Percentiles rank a stretch among this genome's conserved stretches.
These are phyloP conservation scores for Kurtzmaniella fragi DNA, from an alignment of 805 yeast species.

Conservation along the genomic window DNA sequence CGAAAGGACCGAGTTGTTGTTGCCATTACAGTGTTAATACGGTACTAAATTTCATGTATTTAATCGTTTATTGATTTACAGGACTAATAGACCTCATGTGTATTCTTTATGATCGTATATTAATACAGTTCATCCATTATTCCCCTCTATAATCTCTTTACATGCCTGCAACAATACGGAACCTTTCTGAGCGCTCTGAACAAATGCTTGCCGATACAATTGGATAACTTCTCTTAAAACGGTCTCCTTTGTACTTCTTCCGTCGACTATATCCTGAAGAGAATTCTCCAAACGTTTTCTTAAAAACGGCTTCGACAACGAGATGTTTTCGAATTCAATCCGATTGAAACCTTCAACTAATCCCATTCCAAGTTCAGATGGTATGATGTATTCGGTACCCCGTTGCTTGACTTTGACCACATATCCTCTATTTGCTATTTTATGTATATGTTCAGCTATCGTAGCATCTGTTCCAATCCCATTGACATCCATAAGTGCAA, in stretches of 20 bases:
- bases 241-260: conserved; percentile 44
- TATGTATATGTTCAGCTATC: conserved; percentile 94
- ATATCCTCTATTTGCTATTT: conserved; percentile 65
- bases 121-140: conserved; percentile 7
- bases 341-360: conserved; percentile 83
- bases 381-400: conserved; percentile 49
- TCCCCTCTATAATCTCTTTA: conserved; percentile 6
- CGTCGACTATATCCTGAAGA: conserved; percentile 64
- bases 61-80: too few relatives aligned
- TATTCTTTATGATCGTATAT: too few relatives aligned
- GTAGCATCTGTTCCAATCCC: conserved; percentile 99
- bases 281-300: conserved; percentile 70
- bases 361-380: conserved; percentile 81
- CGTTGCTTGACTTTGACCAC: conserved; percentile 41
- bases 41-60: too few relatives aligned
- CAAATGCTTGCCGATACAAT: conserved; percentile 60
- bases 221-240: conserved; percentile 53
- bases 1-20: too few relatives aligned
- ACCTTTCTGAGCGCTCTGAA: conserved; percentile 39
- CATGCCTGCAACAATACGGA: conserved; percentile 24
- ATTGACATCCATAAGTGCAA: conserved; percentile 91
- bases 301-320: conserved; percentile 81
- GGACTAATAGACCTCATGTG: too few relatives aligned
- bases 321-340: conserved; percentile 50
- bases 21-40: too few relatives aligned